Base-by-base conservation (phyloP, 2,329 filamentous ascomycete species). In the Neurospora sp. region DNA sequence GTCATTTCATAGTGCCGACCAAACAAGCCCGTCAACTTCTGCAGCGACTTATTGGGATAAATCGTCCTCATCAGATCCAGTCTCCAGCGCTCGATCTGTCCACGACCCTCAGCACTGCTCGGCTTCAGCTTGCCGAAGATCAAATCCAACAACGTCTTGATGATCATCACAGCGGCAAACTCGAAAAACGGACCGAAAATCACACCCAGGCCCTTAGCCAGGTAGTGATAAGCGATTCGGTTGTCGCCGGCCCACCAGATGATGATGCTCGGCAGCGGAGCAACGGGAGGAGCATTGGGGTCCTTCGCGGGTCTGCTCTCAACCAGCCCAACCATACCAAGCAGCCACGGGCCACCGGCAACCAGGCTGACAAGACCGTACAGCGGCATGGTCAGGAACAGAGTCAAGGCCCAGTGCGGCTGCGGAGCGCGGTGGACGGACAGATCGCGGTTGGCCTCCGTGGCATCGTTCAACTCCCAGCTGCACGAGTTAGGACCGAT, bases 401-500 rank as follows among this genome's bases (percentile, higher is more conserved):
- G 46, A 4, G 77, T 77, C 66, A 85, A 78, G 0, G 81, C 71
- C 80, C 83, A 84, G 75, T 86, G 84, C 1, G 83, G 77, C 66
- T 79, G 76, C 40, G 82, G 80, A 1, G 79, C 78, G 38, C 77
- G 78, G 68, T 76, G 77, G 0, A 79, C 72, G 3, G 80, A 78
- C 0, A 84, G 77, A 58, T 84, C 80, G 15, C 84, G 82, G 76
- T 85, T 84, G 6, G 78, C 76, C 73, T 86, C 84, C 11, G 80
- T 78, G 1, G 81, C 81, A 71, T 85, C 83, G 28, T 80, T 75
- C 33, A 82, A 76, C 73, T 88, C 86, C 84, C 85, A 87, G 74
- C 84, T 87, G 0, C 85, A 87, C 0, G 85, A 86, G 76, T 87
- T 87, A 8, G 84, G 81, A 0, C 86, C 86, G 36, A 88, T 83